These are phyloP conservation scores for Ophiosphaerella herpotricha DNA, from an alignment of 2,329 filamentous ascomycete species.

Conservation along the genomic window DNA sequence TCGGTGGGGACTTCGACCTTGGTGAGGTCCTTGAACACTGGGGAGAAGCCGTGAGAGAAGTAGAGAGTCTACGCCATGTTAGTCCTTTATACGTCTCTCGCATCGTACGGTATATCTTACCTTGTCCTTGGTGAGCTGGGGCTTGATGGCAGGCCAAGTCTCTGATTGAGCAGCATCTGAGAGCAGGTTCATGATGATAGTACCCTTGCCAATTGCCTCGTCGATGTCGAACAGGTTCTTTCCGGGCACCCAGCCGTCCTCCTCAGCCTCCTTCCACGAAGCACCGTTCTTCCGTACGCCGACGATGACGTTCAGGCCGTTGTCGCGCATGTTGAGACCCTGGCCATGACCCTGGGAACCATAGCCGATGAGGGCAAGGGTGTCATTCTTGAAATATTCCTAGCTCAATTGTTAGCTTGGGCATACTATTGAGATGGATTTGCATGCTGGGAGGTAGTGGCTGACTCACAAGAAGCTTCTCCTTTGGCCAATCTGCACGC, in stretches of 20 bases:
- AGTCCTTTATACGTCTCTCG: conserved; percentile 16
- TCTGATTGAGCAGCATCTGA: conserved; percentile 96
- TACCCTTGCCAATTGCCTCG: conserved; percentile 90
- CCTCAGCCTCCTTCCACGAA: conserved; percentile 95
- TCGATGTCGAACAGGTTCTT: conserved; percentile 99
- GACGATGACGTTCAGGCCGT: conserved; percentile 98
- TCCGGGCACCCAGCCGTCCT: conserved; percentile 97
- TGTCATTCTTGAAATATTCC: conserved; percentile 99
- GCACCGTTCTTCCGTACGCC: conserved; percentile 98
- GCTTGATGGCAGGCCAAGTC: conserved; percentile 98
- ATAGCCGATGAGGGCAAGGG: conserved; percentile 98
- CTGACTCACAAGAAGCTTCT: conserved; percentile 88
- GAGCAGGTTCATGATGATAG: conserved; percentile 99
- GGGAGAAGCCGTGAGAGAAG: conserved; percentile 99
- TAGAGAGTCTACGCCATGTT: conserved; percentile 77
- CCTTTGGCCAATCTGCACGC: conserved; percentile 96
- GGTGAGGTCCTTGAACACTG: conserved; percentile 99
- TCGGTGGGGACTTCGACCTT: conserved; percentile 95
- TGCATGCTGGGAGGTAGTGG: conserved; percentile 21
- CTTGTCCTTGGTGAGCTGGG: conserved; percentile 98
- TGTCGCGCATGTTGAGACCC: conserved; percentile 99
- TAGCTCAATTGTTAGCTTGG: conserved; percentile 49
- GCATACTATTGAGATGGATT: conserved; percentile 7
- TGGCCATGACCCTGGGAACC: conserved; percentile 98
- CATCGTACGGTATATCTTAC: conserved; percentile 52